Evolutionary conservation across 805 yeast species (phyloP).

Genomic region (Starmerella tilneyi): DNA sequence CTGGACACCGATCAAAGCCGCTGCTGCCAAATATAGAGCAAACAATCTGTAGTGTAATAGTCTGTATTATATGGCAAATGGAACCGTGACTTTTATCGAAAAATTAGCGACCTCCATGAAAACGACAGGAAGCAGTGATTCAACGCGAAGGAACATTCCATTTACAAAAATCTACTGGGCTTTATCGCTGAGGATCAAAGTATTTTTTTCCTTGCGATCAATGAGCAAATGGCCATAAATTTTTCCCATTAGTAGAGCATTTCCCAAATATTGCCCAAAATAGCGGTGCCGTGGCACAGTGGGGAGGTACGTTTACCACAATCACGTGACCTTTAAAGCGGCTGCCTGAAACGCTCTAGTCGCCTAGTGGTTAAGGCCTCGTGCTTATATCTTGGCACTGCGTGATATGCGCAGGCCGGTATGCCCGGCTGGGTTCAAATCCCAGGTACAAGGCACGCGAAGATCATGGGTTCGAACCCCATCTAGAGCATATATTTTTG

Average conservation of each 20-base stretch:
- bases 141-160: too few relatives aligned
- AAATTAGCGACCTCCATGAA: not conserved
- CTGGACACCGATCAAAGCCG: not conserved
- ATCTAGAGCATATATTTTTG: conserved; percentile 36
- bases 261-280: not conserved
- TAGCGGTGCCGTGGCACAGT: conserved; percentile 8
- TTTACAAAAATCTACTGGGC: too few relatives aligned
- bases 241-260: not conserved
- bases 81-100: too few relatives aligned
- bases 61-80: too few relatives aligned
- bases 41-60: too few relatives aligned
- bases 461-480: conserved; percentile 47
- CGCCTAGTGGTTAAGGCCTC: conserved; percentile 44
- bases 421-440: conserved; percentile 32
- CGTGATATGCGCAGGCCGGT: conserved; percentile 43
- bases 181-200: too few relatives aligned
- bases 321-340: not conserved
- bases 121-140: too few relatives aligned
- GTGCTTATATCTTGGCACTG: conserved; percentile 49
- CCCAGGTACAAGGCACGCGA: conserved; percentile 46
- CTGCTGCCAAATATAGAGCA: too few relatives aligned
- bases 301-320: not conserved
- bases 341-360: conserved; percentile 18
- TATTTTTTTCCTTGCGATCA: too few relatives aligned
- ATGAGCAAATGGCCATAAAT: too few relatives aligned